Conservation (phyloP, 1,284 basidiomycete species). For the Fomitopsis betulina region DNA sequence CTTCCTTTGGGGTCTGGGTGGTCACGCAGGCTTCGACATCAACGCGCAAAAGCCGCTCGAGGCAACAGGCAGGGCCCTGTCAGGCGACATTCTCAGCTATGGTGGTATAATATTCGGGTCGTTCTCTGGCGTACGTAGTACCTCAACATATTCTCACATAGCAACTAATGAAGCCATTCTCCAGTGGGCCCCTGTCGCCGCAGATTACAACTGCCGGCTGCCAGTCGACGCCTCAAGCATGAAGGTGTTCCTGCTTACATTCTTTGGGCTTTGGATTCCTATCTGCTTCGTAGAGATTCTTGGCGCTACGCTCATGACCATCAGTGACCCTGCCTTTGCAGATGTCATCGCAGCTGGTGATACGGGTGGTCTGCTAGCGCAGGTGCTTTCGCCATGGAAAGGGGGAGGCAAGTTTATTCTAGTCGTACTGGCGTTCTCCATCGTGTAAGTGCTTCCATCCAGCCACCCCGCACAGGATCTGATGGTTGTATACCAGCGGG, state of each 20-base stretch:
- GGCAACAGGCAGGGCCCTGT: slow-evolving; percentile 40
- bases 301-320: slow-evolving; percentile 53
- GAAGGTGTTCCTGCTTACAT: slow-evolving; percentile 51
- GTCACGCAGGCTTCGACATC: slow-evolving; percentile 45
- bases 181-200: slow-evolving; percentile 44
- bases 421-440: slow-evolving; percentile 52
- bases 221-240: slow-evolving; percentile 39
- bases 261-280: slow-evolving; percentile 54
- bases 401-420: slow-evolving; percentile 57
- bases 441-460: slow-evolving; percentile 30
- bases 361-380: slow-evolving; percentile 43
- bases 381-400: slow-evolving; percentile 41
- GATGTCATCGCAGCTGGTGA: slow-evolving; percentile 43
- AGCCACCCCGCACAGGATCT: not conserved
- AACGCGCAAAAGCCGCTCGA: slow-evolving; percentile 41
- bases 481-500: slow-evolving; percentile 29
- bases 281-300: slow-evolving; percentile 51
- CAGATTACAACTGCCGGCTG: slow-evolving; percentile 53
- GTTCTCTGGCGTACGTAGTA: slow-evolving; percentile 37
- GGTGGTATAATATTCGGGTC: slow-evolving; percentile 57
- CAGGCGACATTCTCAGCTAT: slow-evolving; percentile 47
- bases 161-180: not conserved
- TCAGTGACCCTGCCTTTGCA: slow-evolving; percentile 46
- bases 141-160: not conserved
- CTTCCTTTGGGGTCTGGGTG: slow-evolving; percentile 51